Evolutionary conservation across 1,139 yeast species (phyloP).

Genomic region (Pichia sorboxylosa): DNA sequence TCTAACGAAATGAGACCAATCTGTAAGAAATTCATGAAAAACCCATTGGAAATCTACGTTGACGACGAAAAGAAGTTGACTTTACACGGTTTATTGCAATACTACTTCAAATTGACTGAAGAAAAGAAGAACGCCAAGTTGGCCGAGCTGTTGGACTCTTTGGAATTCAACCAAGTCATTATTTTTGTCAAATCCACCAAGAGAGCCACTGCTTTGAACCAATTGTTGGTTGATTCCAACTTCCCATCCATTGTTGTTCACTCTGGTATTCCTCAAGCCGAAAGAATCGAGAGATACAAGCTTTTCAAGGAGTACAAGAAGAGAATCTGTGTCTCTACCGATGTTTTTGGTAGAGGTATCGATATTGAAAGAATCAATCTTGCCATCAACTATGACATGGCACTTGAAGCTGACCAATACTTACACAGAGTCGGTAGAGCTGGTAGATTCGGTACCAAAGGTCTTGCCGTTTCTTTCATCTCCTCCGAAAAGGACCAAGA

Average conservation of each 20-base stretch:
- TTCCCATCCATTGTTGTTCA: constrained; percentile 98
- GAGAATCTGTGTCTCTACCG: constrained; percentile 97
- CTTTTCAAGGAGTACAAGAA: constrained; percentile 96
- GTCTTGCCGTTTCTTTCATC: constrained; percentile 88
- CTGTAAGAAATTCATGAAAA: constrained; percentile 96
- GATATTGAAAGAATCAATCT: constrained; percentile 97
- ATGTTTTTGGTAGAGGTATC: constrained; percentile 98
- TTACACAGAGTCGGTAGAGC: constrained; percentile 99
- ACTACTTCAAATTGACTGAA: constrained; percentile 80
- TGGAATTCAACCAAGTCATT: constrained; percentile 96
- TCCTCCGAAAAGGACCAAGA: constrained; percentile 79
- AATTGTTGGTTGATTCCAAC: constrained; percentile 80
- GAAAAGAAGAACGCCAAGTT: constrained; percentile 88
- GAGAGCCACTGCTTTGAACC: constrained; percentile 88
- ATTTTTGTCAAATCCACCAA: constrained; percentile 87
- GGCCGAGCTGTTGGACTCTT: constrained; percentile 82
- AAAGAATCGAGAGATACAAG: constrained; percentile 94
- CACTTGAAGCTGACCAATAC: constrained; percentile 90
- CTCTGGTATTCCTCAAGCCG: constrained; percentile 93
- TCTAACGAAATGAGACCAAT: constrained; percentile 92
- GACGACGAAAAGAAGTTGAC: constrained; percentile 97
- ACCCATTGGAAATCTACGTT: constrained; percentile 92
- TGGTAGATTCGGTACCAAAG: constrained; percentile 99
- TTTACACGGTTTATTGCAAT: constrained; percentile 96
- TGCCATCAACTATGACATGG: constrained; percentile 93